phyloP scores from a whole-genome alignment of 1,139 yeast genomes.

The Pichia kudriavzevii region DNA sequence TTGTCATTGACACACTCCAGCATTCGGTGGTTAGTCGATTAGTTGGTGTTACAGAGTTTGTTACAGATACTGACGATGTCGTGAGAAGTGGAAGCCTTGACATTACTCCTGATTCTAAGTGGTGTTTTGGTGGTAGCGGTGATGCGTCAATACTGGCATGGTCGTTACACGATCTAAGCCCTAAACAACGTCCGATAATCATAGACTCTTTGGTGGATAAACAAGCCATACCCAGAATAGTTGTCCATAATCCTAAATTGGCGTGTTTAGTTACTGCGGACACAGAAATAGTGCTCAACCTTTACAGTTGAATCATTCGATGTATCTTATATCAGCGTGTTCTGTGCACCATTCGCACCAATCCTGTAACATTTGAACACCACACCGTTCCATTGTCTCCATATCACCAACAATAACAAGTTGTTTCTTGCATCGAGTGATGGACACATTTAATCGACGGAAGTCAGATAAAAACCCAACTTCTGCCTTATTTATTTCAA shows the following conservation, averaged over 20 bases:
- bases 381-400: slow-evolving; percentile 42
- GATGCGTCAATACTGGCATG: slow-evolving; percentile 53
- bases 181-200: slow-evolving; percentile 4
- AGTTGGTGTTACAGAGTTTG: slow-evolving; percentile 15
- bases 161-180: slow-evolving; percentile 37
- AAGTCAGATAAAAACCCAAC: slow-evolving; percentile 73
- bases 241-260: slow-evolving; percentile 71
- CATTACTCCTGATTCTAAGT: slow-evolving; percentile 78
- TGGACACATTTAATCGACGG: slow-evolving; percentile 78
- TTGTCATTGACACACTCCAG: slow-evolving; percentile 20
- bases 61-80: slow-evolving; percentile 7
- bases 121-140: slow-evolving; percentile 58
- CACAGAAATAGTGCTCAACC: slow-evolving; percentile 34
- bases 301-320: slow-evolving; percentile 27
- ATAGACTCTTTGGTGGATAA: slow-evolving; percentile 7
- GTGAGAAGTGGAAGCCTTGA: slow-evolving; percentile 21
- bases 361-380: slow-evolving; percentile 43
- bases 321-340: slow-evolving; percentile 58
- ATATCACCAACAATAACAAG: slow-evolving; percentile 81
- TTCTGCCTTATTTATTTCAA: slow-evolving; percentile 27
- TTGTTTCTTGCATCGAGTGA: slow-evolving; percentile 84
- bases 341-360: slow-evolving; percentile 75
- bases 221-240: slow-evolving; percentile 47
- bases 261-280: slow-evolving; percentile 81
- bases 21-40: slow-evolving; percentile 16